Conservation (phyloP, 1,139 yeast genomes). For the Nematodospora anomalae region DNA sequence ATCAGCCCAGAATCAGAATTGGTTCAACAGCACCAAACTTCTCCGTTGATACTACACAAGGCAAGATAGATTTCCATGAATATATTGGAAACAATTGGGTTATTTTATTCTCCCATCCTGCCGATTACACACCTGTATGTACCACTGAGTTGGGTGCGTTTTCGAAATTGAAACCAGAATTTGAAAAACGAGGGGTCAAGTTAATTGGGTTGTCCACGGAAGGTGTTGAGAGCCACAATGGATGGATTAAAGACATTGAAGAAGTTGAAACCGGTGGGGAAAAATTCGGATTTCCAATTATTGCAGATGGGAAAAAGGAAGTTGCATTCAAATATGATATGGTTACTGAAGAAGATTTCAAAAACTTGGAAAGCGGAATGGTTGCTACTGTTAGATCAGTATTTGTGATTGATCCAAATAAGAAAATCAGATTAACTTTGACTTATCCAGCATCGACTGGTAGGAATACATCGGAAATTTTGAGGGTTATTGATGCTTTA, state of each 20-base stretch:
- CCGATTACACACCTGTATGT: slow-evolving; percentile 93
- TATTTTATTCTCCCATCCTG: slow-evolving; percentile 87
- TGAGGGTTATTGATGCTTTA: slow-evolving; percentile 83
- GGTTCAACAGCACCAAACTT: slow-evolving; percentile 83
- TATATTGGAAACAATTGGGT: slow-evolving; percentile 82
- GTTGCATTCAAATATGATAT: slow-evolving; percentile 84
- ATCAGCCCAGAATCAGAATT: slow-evolving; percentile 61
- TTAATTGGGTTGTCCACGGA: slow-evolving; percentile 85
- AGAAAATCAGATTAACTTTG: slow-evolving; percentile 78
- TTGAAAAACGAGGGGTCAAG: slow-evolving; percentile 75
- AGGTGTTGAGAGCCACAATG: slow-evolving; percentile 69
- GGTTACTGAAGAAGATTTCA: slow-evolving; percentile 87
- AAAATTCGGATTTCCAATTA: slow-evolving; percentile 78
- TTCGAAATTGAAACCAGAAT: slow-evolving; percentile 80
- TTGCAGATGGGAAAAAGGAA: slow-evolving; percentile 79
- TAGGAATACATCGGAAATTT: slow-evolving; percentile 84
- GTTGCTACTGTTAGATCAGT: slow-evolving; percentile 87
- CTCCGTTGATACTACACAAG: slow-evolving; percentile 73
- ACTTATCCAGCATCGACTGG: slow-evolving; percentile 92
- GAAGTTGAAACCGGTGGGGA: slow-evolving; percentile 63
- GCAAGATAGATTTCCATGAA: slow-evolving; percentile 78
- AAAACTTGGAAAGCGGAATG: slow-evolving; percentile 65
- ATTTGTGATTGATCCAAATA: slow-evolving; percentile 81
- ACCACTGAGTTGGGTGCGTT: slow-evolving; percentile 94
- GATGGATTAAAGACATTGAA: slow-evolving; percentile 87